Evolutionary conservation across 148 eudicot species (phyloP).

Genomic region (Rhododendron simsii): DNA sequence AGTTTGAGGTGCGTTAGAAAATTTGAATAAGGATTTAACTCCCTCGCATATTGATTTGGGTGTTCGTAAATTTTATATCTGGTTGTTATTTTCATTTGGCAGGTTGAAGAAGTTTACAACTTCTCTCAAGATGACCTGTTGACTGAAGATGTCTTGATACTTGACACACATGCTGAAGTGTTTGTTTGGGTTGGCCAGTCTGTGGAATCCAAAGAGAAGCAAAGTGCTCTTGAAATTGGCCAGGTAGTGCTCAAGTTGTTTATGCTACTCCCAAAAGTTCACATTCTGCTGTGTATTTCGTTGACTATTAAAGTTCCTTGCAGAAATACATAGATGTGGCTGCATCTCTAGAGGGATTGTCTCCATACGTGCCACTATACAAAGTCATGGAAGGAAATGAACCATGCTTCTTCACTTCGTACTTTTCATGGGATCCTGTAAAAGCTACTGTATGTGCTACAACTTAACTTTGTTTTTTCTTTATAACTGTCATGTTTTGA

Average conservation of each 20-base stretch:
- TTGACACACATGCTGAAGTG: slow-evolving; percentile 92
- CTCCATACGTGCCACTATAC: slow-evolving; percentile 73
- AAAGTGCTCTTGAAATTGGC: slow-evolving; percentile 77
- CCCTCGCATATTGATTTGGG: neutral
- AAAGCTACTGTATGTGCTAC: slow-evolving; percentile 77
- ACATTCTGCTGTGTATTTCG: neutral
- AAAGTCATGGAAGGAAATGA: slow-evolving; percentile 91
- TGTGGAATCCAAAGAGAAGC: slow-evolving; percentile 82
- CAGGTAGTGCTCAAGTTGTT: slow-evolving; percentile 45
- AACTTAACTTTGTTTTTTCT: slow-evolving; percentile 3
- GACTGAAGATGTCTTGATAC: slow-evolving; percentile 92
- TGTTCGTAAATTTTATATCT: neutral
- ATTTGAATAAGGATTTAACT: neutral
- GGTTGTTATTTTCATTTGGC: slow-evolving; percentile 11
- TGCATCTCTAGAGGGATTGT: slow-evolving; percentile 71
- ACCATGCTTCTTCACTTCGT: slow-evolving; percentile 93
- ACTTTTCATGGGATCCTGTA: slow-evolving; percentile 86
- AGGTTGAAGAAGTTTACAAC: slow-evolving; percentile 93
- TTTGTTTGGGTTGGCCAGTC: slow-evolving; percentile 98
- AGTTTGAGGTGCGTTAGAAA: slow-evolving; percentile 67
- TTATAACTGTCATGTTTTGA: neutral
- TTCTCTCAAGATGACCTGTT: slow-evolving; percentile 94
- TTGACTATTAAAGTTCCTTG: slow-evolving; percentile 18
- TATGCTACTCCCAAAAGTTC: neutral
- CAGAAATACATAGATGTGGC: slow-evolving; percentile 90